Conservation (phyloP, 352 stramenopile species). For the Thalassiosira allenii region DNA sequence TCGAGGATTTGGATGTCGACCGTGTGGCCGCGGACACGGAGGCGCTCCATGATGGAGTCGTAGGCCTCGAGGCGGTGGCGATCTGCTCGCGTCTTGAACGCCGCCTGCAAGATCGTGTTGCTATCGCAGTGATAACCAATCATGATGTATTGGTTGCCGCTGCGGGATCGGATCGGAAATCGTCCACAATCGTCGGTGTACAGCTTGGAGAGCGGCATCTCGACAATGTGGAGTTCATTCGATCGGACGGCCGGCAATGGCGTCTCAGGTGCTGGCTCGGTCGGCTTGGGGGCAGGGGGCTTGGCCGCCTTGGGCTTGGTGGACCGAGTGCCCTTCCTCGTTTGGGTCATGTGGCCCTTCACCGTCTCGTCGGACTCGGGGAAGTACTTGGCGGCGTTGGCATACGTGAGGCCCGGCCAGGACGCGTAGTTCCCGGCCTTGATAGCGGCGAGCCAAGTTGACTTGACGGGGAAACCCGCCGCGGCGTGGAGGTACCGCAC, state of each 20-base stretch:
- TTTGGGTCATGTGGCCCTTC: conserved; percentile 31
- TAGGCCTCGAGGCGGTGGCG: conserved; percentile 43
- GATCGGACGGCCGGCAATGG: neutral
- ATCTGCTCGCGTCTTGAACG: conserved; percentile 8
- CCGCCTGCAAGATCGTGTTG: conserved; percentile 45
- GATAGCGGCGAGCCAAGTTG: conserved; percentile 34
- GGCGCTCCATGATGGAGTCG: conserved; percentile 13
- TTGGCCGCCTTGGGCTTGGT: neutral
- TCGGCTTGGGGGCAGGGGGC: neutral
- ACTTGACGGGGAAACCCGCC: conserved; percentile 19
- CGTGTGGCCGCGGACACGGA: neutral
- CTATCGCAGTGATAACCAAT: conserved; percentile 58
- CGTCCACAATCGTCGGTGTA: conserved; percentile 54
- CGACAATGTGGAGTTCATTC: conserved; percentile 8
- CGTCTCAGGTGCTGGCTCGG: neutral
- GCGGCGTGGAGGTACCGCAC: conserved; percentile 16
- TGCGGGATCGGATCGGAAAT: conserved; percentile 34
- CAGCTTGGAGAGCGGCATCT: conserved; percentile 20
- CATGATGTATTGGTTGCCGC: conserved; percentile 61
- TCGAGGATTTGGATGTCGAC: conserved; percentile 52
- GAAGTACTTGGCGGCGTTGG: conserved; percentile 12
- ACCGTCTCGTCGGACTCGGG: neutral
- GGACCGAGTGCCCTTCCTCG: neutral
- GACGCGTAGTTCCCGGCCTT: conserved; percentile 1
- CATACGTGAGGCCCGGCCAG: neutral